Evolutionary conservation across 176 grass and related monocot species (phyloP).

Genomic region (Oryza coarctata): DNA sequence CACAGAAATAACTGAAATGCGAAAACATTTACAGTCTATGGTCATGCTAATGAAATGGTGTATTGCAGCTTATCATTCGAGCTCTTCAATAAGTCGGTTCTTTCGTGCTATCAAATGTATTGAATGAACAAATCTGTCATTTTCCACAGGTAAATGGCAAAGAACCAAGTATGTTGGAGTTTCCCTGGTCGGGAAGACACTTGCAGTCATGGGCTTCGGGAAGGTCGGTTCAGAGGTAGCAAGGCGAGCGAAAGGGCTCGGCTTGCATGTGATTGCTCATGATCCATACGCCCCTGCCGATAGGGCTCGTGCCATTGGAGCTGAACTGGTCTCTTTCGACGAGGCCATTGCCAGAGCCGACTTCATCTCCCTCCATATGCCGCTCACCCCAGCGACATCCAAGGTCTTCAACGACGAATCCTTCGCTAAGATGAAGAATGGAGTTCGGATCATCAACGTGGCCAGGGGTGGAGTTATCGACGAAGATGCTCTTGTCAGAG

Average conservation of each 20-base stretch:
- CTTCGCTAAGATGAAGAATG: slow-evolving; percentile 78
- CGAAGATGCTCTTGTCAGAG: slow-evolving; percentile 84
- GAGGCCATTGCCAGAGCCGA: slow-evolving; percentile 80
- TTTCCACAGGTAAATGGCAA: slow-evolving; percentile 79
- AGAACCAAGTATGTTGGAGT: slow-evolving; percentile 87
- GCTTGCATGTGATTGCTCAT: slow-evolving; percentile 92
- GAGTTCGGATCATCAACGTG: slow-evolving; percentile 92
- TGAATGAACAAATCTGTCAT: slow-evolving; percentile 9
- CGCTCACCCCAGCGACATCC: slow-evolving; percentile 62
- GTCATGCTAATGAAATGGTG: neutral
- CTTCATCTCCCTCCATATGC: slow-evolving; percentile 97
- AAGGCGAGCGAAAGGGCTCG: slow-evolving; percentile 78
- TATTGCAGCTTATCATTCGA: neutral
- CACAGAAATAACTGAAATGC: neutral
- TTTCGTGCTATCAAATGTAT: slow-evolving; percentile 15
- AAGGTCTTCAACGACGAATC: slow-evolving; percentile 93
- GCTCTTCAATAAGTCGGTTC: neutral
- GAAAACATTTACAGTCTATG: neutral
- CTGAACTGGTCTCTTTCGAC: slow-evolving; percentile 83
- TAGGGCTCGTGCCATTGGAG: slow-evolving; percentile 75
- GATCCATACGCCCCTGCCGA: slow-evolving; percentile 90
- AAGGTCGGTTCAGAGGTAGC: slow-evolving; percentile 98
- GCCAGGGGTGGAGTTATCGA: slow-evolving; percentile 96
- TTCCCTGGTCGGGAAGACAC: slow-evolving; percentile 87
- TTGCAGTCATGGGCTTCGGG: slow-evolving; percentile 89